Percentiles rank a stretch among this genome's conserved stretches.
Conservation (phyloP, 768 basidiomycete genomes). For the Lactarius sanguifluus region DNA sequence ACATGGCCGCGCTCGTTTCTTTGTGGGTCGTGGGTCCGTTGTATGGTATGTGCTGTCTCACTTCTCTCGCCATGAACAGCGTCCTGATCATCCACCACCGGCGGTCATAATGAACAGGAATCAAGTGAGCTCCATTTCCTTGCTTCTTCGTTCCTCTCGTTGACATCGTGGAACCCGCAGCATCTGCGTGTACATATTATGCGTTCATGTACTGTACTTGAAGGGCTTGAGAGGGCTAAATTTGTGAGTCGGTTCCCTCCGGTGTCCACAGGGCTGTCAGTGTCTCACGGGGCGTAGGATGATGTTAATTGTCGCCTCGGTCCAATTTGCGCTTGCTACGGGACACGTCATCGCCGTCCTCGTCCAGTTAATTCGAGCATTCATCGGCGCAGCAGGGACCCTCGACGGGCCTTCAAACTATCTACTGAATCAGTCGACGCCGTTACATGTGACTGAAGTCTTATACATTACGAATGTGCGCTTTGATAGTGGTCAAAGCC, state of each 20-base stretch:
- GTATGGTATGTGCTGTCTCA: slow-evolving; percentile 10
- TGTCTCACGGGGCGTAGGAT: slow-evolving; percentile 5
- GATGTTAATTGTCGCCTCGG: slow-evolving; percentile 12
- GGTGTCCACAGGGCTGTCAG: background rate
- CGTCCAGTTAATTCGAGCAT: slow-evolving; percentile 16
- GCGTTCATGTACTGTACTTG: background rate
- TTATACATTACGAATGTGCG: slow-evolving; percentile 23
- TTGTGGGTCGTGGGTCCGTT: slow-evolving; percentile 19
- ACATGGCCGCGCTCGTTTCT: background rate
- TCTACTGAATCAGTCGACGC: background rate
- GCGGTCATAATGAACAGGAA: slow-evolving; percentile 6
- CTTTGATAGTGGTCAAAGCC: too few species aligned
- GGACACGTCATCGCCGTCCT: slow-evolving; percentile 18
- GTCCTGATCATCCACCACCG: too few species aligned
- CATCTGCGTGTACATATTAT: slow-evolving; percentile 19
- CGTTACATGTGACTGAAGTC: slow-evolving; percentile 8
- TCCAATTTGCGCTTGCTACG: slow-evolving; percentile 19
- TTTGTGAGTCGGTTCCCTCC: slow-evolving; percentile 2
- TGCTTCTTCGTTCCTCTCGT: background rate
- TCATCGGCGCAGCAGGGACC: background rate
- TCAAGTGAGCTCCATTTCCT: slow-evolving; percentile 9
- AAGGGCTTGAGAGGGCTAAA: slow-evolving; percentile 14
- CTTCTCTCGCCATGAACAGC: too few species aligned
- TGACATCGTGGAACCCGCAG: background rate
- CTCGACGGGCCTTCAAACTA: background rate